phyloP scores from a whole-genome alignment of 306 rosid species.

The Vachellia collinsii region DNA sequence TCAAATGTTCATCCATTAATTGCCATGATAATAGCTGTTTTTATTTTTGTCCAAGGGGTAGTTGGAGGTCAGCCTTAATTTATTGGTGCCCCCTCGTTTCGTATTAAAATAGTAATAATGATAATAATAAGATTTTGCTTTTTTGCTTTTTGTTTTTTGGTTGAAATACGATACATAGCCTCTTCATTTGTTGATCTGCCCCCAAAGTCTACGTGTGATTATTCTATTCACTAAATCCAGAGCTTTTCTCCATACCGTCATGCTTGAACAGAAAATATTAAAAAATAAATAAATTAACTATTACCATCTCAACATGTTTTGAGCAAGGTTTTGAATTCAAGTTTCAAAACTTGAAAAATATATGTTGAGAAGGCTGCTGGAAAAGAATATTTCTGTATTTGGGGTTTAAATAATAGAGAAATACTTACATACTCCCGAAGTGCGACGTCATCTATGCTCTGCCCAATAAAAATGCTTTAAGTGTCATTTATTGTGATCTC shows the following conservation, averaged over 20 bases:
- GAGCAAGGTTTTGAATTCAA: neutral
- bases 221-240: neutral
- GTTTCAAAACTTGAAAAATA: neutral
- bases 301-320: neutral
- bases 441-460: too few relatives aligned
- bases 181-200: constrained; percentile 29
- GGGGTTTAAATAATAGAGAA: neutral
- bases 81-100: constrained; percentile 11
- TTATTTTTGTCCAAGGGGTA: constrained; percentile 31
- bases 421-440: too few relatives aligned
- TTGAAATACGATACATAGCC: neutral
- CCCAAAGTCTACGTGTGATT: constrained; percentile 16
- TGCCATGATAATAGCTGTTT: constrained; percentile 17
- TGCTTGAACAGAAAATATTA: neutral
- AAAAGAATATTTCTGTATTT: neutral
- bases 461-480: too few relatives aligned
- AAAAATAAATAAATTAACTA: neutral
- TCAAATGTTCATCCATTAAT: constrained; percentile 1
- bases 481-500: too few relatives aligned
- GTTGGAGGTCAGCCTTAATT: constrained; percentile 21
- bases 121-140: constrained; percentile 4
- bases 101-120: too few relatives aligned
- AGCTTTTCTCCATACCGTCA: neutral
- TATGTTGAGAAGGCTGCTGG: neutral
- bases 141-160: constrained; percentile 7